phyloP scores from a whole-genome alignment of 192 early-diverging fungal species.

The Chytriomyces hyalinus region DNA sequence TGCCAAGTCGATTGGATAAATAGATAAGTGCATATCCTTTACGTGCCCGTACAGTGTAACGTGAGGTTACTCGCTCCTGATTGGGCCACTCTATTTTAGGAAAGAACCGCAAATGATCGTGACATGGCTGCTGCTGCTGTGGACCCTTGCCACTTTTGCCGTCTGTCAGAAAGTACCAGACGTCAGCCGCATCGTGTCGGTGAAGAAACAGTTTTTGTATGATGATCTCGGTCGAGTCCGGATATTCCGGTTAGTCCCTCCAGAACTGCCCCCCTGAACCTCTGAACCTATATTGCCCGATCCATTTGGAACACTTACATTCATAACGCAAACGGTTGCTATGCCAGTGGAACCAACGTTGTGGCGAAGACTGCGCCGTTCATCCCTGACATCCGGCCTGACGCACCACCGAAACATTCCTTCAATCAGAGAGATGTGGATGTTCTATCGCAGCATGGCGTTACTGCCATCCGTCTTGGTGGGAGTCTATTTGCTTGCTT shows the following conservation, averaged over 20 bases:
- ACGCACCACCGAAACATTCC: background rate
- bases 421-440: slow-evolving; percentile 15
- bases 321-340: background rate
- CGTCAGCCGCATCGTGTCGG: slow-evolving; percentile 26
- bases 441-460: background rate
- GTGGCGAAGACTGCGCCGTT: slow-evolving; percentile 5
- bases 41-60: too few relatives aligned
- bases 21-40: too few relatives aligned
- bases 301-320: background rate
- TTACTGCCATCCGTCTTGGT: slow-evolving; percentile 20
- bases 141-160: too few relatives aligned
- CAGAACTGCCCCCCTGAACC: background rate
- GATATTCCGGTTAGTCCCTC: slow-evolving; percentile 29
- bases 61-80: too few relatives aligned
- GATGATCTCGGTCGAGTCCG: slow-evolving; percentile 33
- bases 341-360: slow-evolving; percentile 7
- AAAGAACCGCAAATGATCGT: too few relatives aligned
- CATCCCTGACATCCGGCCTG: background rate
- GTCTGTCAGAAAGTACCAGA: background rate
- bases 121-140: too few relatives aligned
- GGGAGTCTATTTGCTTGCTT: too few relatives aligned
- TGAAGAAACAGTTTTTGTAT: slow-evolving; percentile 9
- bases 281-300: background rate
- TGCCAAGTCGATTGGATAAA: too few relatives aligned
- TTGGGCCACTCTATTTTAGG: too few relatives aligned